phyloP scores from a whole-genome alignment of 75 land plant species.

The Cryptomeria japonica region DNA sequence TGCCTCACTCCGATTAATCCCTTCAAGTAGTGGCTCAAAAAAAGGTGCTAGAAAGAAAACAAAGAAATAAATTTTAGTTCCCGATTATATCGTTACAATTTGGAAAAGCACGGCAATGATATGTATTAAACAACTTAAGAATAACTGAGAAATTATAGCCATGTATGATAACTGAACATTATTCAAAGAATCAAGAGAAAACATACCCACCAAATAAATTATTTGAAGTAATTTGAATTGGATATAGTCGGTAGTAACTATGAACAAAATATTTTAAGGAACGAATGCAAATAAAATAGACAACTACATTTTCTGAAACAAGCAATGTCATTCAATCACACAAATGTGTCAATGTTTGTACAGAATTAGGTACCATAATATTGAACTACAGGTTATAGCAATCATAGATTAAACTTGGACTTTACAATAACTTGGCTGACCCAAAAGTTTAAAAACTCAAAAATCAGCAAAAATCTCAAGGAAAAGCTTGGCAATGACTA shows the following conservation, averaged over 20 bases:
- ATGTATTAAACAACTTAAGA: not conserved
- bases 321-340: not conserved
- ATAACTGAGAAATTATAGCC: not conserved
- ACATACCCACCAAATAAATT: not conserved
- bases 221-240: not conserved
- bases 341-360: not conserved
- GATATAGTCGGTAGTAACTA: not conserved
- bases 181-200: not conserved
- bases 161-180: not conserved
- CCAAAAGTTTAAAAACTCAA: too few species aligned
- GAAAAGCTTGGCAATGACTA: too few species aligned
- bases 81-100: not conserved
- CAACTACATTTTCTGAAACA: not conserved
- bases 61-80: not conserved
- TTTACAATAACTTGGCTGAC: too few species aligned
- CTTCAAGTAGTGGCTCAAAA: slow-evolving; percentile 63
- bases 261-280: not conserved
- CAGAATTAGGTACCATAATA: not conserved
- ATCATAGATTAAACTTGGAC: not conserved
- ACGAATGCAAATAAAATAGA: not conserved
- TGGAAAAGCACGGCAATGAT: not conserved
- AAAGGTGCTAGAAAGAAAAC: slow-evolving; percentile 44
- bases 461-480: too few species aligned
- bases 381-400: not conserved
- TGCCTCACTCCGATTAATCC: slow-evolving; percentile 73